phyloP scores from a whole-genome alignment of 768 basidiomycete species.

The Naganishia onofrii region DNA sequence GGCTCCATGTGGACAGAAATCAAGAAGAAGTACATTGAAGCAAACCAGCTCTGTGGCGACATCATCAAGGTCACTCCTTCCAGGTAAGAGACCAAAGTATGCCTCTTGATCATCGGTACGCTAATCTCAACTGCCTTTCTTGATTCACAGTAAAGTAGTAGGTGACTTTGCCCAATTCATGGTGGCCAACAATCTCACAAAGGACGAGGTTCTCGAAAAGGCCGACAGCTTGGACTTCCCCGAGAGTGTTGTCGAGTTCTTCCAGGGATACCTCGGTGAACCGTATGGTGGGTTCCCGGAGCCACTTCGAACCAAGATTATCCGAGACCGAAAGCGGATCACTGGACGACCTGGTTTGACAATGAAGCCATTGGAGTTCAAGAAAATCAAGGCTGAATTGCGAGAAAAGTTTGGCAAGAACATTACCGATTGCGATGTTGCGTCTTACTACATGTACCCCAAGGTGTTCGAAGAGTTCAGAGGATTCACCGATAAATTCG shows the following conservation, averaged over 20 bases:
- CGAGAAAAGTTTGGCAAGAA: conserved; percentile 92
- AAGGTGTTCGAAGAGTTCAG: conserved; percentile 99
- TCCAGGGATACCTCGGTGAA: conserved; percentile 98
- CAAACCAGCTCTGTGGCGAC: conserved; percentile 96
- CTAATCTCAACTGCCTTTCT: neutral
- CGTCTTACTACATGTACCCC: conserved; percentile 96
- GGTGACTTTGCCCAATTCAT: conserved; percentile 99
- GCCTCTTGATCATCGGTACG: neutral
- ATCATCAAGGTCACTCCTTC: conserved; percentile 99
- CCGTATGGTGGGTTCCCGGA: conserved; percentile 99
- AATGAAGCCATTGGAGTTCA: conserved; percentile 88
- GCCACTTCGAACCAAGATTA: conserved; percentile 83
- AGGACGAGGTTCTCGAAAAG: conserved; percentile 77
- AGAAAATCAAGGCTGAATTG: conserved; percentile 89
- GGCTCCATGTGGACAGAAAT: conserved; percentile 95
- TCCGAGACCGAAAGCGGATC: conserved; percentile 88
- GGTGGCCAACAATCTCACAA: conserved; percentile 87
- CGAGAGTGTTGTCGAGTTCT: conserved; percentile 68
- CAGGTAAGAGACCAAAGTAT: conserved; percentile 46
- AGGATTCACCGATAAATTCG: conserved; percentile 90
- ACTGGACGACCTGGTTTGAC: conserved; percentile 86
- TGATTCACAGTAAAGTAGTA: conserved; percentile 63
- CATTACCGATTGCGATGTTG: conserved; percentile 88
- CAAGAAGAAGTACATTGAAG: conserved; percentile 98
- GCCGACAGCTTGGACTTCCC: conserved; percentile 96